Base-by-base conservation (phyloP, 345 rosid species). In the Boechera divaricarpa region DNA sequence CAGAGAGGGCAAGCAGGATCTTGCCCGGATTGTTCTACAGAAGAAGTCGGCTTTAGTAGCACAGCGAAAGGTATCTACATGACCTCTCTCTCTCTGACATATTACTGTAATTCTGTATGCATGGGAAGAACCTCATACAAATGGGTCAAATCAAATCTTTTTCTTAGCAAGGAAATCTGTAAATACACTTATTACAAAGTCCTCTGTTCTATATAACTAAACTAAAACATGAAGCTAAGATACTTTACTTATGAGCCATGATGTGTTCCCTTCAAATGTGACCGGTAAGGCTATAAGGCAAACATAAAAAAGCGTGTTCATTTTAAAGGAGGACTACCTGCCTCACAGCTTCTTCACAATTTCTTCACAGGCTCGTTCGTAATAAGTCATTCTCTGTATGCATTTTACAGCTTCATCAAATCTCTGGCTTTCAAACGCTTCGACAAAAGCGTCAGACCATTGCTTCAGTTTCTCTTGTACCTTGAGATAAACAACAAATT, bases 351-450 rank as follows among this genome's bases (percentile, higher is more conserved):
- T 92, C 86, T 85, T 92, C 67, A 77, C 67, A 49, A 92, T 92
- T 84, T 94, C 97, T 86, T 92, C 97, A 41, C 74, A 84, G 28
- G 85, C 90, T 38, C 97, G 89, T 49, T 81, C 83, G 63, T 94
- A 94, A 77, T 94, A 94, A 67, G 90, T 90, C 98, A 90, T 92
- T 79, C 95, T 90, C 75, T 83, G 87, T 77, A 90, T 85, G 70
- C 92, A 92, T 61, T 64, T 61, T 49, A 62, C 63, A 70, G 97
- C 95, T 74, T 89, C 97, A 70, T 86, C 92, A 80, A 80, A 90
- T 62, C 81, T 88, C 69, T 39, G 86, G 72, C 77, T 76, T 60
- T 24, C 86, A 55, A 87, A 83, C 13, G 91, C 89, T 73, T 81
- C 66, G 21, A 83, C 85, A 70, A 94, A 94, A 39, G 88, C 81